These are phyloP conservation scores for Lasiodiplodia sp. DNA, from an alignment of 2,329 filamentous ascomycete species.

Conservation along the genomic window DNA sequence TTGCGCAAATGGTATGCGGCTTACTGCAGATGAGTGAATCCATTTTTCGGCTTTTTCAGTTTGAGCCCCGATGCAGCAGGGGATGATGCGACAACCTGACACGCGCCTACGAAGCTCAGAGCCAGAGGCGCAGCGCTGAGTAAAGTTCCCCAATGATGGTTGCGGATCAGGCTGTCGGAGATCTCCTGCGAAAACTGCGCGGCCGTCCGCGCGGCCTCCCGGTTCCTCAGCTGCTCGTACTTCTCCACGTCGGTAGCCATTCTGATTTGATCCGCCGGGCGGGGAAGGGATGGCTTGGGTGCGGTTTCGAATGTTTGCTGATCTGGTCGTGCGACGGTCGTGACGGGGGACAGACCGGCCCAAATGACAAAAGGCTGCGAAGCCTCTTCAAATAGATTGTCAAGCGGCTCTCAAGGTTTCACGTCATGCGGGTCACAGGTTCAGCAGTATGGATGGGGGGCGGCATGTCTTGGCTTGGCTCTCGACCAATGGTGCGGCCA, in stretches of 20 bases:
- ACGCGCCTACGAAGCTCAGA: conserved; percentile 21
- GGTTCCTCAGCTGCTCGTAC: conserved; percentile 16
- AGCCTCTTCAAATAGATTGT: conserved; percentile 2
- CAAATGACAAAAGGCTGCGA: neutral
- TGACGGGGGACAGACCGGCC: neutral
- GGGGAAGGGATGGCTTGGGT: neutral
- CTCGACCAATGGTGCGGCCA: neutral
- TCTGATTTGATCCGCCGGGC: neutral
- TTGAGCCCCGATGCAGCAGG: conserved; percentile 8
- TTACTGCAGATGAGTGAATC: conserved; percentile 24
- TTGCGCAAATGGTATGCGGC: neutral
- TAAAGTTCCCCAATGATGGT: conserved; percentile 19
- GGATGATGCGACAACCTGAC: conserved; percentile 27
- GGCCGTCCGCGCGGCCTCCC: conserved; percentile 36
- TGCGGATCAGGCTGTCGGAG: conserved; percentile 22
- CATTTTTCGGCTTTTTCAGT: conserved; percentile 8
- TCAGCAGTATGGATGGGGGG: neutral
- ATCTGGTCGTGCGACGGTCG: neutral
- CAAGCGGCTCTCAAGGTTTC: conserved; percentile 1
- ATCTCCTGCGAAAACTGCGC: conserved; percentile 17
- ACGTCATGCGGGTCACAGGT: neutral
- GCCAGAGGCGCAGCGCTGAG: conserved; percentile 24
- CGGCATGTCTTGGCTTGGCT: neutral
- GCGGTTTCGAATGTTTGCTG: neutral
- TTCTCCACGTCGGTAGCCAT: conserved; percentile 14